Base-by-base conservation (phyloP, 805 yeast species). In the Candida hungchunana region DNA sequence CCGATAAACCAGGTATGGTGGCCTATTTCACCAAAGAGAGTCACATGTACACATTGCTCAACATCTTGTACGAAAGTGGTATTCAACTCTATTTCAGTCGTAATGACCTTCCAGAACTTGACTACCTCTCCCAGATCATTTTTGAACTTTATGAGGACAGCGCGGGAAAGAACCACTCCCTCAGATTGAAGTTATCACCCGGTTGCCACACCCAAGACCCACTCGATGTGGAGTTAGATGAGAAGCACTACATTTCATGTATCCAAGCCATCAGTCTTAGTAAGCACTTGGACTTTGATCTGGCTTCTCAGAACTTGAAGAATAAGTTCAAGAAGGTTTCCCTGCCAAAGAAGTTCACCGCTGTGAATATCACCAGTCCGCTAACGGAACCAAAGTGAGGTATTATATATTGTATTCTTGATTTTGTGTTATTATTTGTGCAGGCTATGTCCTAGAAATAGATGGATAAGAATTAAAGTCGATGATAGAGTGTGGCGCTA, bases 121-220 rank as follows among this genome's bases (percentile, higher is more conserved):
- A 93, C 56, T 93, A 93, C 56, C 67, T 93, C 30, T 88, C 97
- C 0, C 98, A 93, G 58, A 88, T 93, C 48, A 83, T 81, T 8
- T 93, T 93, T 63, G 99, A 93, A 59, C 64, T 93, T 18, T 93
- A 88, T 59, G 97, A 93, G 59, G 93, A 84, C 46, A 71, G 75
- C 23, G 66, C 72, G 24, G 80, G 82, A 7, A 85, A 86, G 60
- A 82, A 84, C 52, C 96, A 90, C 58, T 82, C 96, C 5, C 82
- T 93, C 37, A 73, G 97, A 53, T 71, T 93, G 42, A 82, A 90
- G n/a, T 70, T 93, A 49, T 84, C 96, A 5, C 97, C 98, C 1
- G 99, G 99, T 15, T 93, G 98, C 61, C 97, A 93, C 62, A 89
- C 97, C 0, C 95, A 88, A 53, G 96, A 90, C 60, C 98, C 99